A percentile compares a stretch with the other conserved stretches of the same genome.
phyloP scores from a whole-genome alignment of 192 early-diverging fungal species.

The Coemansia sp. region DNA sequence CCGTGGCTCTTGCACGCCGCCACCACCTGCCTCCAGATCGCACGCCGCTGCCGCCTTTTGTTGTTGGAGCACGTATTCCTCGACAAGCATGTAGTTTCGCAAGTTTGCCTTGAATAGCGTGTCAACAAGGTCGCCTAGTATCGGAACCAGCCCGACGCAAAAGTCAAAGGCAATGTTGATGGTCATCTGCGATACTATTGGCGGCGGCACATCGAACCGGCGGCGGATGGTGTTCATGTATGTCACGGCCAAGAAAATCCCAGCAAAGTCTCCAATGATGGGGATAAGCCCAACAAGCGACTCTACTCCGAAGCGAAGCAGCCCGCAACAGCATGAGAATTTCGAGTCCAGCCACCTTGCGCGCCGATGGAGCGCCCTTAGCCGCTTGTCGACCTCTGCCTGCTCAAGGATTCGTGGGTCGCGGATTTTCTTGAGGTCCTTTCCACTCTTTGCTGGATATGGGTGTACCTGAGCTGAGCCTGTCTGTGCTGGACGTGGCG shows the following conservation, averaged over 20 bases:
- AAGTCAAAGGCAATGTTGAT: constrained; percentile 48
- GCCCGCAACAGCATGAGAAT: constrained; percentile 37
- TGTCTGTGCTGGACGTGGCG: neutral
- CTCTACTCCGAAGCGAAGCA: constrained; percentile 43
- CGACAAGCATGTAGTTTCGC: constrained; percentile 40
- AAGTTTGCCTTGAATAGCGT: constrained; percentile 49
- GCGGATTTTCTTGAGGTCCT: constrained; percentile 15
- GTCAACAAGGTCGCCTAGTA: constrained; percentile 51
- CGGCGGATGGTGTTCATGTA: constrained; percentile 27
- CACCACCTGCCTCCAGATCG: constrained; percentile 12
- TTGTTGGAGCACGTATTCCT: constrained; percentile 21
- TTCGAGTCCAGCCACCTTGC: constrained; percentile 31
- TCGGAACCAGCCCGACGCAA: constrained; percentile 38
- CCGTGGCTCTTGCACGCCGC: constrained; percentile 6
- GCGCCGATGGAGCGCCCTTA: constrained; percentile 15
- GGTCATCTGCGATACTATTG: constrained; percentile 38
- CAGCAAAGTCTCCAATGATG: constrained; percentile 45
- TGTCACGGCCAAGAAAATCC: constrained; percentile 25
- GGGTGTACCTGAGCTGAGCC: neutral
- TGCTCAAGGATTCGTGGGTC: constrained; percentile 24
- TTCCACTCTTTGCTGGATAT: neutral
- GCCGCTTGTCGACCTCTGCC: constrained; percentile 18
- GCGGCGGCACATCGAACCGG: constrained; percentile 25
- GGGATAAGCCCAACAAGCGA: constrained; percentile 44
- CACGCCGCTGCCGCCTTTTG: neutral